A percentile compares a stretch with the other conserved stretches of the same genome.
These are phyloP conservation scores for Thelonectria blattea DNA, from an alignment of 2,329 filamentous ascomycete genomes.

Conservation along the genomic window DNA sequence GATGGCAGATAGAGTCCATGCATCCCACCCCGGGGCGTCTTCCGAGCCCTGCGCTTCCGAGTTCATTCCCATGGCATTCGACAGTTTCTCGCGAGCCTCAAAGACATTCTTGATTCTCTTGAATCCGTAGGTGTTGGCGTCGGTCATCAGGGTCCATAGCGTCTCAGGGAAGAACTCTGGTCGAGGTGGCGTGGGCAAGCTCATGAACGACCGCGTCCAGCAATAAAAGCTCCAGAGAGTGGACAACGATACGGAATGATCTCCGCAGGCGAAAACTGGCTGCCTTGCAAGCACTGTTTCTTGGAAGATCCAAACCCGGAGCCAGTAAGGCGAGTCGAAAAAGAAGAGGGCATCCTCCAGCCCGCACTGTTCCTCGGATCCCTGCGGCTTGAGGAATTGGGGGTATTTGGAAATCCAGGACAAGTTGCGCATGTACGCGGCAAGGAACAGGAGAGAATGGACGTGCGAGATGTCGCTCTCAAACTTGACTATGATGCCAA, in stretches of 20 bases:
- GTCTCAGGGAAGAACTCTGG: not conserved
- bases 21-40: not conserved
- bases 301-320: conserved; percentile 17
- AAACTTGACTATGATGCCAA: not conserved
- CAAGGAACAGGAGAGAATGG: not conserved
- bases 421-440: not conserved
- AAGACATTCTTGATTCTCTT: not conserved
- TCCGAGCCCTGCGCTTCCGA: not conserved
- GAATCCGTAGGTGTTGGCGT: not conserved
- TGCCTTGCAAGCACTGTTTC: conserved; percentile 10
- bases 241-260: not conserved
- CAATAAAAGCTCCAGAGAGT: not conserved
- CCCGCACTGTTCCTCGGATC: not conserved
- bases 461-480: not conserved
- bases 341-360: not conserved
- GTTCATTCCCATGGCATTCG: not conserved
- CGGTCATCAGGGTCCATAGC: not conserved
- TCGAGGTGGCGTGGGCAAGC: not conserved
- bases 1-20: not conserved
- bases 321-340: not conserved
- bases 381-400: not conserved
- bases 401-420: not conserved
- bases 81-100: not conserved
- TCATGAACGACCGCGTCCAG: not conserved
- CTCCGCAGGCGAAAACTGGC: conserved; percentile 12